Base-by-base conservation (phyloP, 1,139 yeast species). In the Trichomonascaceae sp. region DNA sequence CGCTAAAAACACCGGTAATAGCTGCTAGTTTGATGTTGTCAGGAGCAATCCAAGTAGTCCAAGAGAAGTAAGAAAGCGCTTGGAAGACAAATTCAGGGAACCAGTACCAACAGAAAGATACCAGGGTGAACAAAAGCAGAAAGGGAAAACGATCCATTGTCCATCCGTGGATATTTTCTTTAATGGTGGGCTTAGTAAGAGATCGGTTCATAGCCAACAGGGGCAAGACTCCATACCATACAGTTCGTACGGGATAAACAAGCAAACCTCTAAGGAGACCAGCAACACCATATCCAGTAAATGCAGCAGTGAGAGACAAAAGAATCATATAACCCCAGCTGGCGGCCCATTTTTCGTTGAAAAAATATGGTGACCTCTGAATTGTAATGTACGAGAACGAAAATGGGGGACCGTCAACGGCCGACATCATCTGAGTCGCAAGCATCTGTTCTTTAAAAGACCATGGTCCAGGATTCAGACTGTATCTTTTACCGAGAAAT, bases 391-490 rank as follows among this genome's bases (percentile, higher is more conserved):
- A 63, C 52, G 61, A 63, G 45, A 69, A 53, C 5, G 76, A 78
- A 56, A 77, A 77, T 47, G 79, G 74, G 49, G 74, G 66, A 36
- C 74, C 75, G 49, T 72, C 70, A 12, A 77, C 67, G 50, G 74
- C 74, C 48, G 77, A 70, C 61, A 74, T 74, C 63, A 78, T 70
- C 46, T 78, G 56, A 7, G 85, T 79, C 3, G 82, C 72, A 58
- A 81, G 70, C 84, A 82, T 81, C 72, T 84, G 88, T 63, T 85
- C 91, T 66, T 85, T 85, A 63, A 73, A 76, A 36, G 78, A 73
- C 87, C 88, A 85, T 6, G 82, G 82, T 13, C 84, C 84, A 1
- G 84, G 83, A 66, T 83, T 76, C 62, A 81, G 61, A 52, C 79
- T 66, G 62, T 68, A 55, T 56, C 72, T 70, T 54, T 59, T 65